These are phyloP conservation scores for Sporothrix globosa DNA, from an alignment of 2,329 filamentous ascomycete species.

Conservation along the genomic window DNA sequence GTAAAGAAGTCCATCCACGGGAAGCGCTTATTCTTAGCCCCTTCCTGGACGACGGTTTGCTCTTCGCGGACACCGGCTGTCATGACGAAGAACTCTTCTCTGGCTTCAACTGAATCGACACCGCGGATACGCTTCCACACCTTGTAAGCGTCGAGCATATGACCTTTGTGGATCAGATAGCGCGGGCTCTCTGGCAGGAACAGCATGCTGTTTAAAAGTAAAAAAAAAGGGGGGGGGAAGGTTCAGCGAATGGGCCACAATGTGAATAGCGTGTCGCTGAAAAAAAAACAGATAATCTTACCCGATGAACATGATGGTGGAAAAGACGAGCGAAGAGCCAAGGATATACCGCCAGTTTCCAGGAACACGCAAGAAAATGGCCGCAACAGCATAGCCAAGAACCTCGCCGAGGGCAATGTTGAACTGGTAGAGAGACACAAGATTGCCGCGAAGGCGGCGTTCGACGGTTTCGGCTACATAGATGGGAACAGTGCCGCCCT, in stretches of 20 bases:
- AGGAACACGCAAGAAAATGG: slow-evolving; percentile 69
- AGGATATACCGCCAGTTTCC: slow-evolving; percentile 77
- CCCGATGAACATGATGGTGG: slow-evolving; percentile 60
- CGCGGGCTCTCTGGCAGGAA: slow-evolving; percentile 72
- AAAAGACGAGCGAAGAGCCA: slow-evolving; percentile 71
- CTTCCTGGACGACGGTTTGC: slow-evolving; percentile 56
- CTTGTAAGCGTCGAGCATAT: slow-evolving; percentile 61
- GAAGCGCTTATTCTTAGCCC: slow-evolving; percentile 58
- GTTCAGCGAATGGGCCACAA: not conserved
- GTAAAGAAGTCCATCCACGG: slow-evolving; percentile 77
- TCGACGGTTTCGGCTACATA: slow-evolving; percentile 76
- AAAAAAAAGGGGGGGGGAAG: not conserved
- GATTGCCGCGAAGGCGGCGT: slow-evolving; percentile 67
- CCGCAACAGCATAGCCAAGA: slow-evolving; percentile 71
- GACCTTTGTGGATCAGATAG: slow-evolving; percentile 70
- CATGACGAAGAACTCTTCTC: slow-evolving; percentile 74
- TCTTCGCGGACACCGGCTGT: slow-evolving; percentile 63
- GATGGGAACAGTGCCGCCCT: slow-evolving; percentile 73
- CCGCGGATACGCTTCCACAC: slow-evolving; percentile 76
- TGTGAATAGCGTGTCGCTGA: not conserved
- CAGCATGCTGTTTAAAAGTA: slow-evolving; percentile 55
- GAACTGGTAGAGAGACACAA: slow-evolving; percentile 75
- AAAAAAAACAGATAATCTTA: not conserved
- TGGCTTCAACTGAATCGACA: slow-evolving; percentile 57
- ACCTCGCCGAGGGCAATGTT: slow-evolving; percentile 77